A percentile compares a stretch with the other conserved stretches of the same genome.
These are phyloP conservation scores for Saccharomyces hybrid DNA, from an alignment of 1,139 yeast species.

Conservation along the genomic window DNA sequence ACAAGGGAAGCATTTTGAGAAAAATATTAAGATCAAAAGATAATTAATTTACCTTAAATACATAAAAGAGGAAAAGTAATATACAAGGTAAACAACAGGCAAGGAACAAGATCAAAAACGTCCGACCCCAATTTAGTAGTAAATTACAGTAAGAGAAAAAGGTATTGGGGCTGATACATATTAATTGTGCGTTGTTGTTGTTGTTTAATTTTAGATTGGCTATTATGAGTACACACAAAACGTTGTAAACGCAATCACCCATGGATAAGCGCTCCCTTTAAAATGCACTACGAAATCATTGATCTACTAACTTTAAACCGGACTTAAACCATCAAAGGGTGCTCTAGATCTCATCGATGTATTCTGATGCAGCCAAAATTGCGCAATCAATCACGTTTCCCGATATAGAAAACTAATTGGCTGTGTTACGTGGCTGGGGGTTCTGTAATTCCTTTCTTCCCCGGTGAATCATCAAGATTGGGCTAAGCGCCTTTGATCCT, in stretches of 20 bases:
- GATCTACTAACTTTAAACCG: neutral
- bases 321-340: neutral
- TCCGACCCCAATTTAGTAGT: neutral
- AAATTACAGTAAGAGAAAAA: neutral
- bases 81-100: neutral
- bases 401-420: neutral
- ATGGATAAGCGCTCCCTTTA: neutral
- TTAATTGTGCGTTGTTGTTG: neutral
- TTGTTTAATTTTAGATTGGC: neutral
- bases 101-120: neutral
- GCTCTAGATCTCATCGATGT: neutral
- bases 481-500: neutral
- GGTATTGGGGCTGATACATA: neutral
- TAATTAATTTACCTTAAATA: neutral
- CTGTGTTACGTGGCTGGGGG: neutral
- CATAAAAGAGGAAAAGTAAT: neutral
- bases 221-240: neutral
- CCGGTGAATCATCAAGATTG: neutral
- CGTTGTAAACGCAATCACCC: neutral
- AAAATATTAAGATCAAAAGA: neutral
- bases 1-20: neutral
- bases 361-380: neutral
- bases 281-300: neutral
- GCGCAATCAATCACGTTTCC: neutral
- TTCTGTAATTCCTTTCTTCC: neutral